Conservation (phyloP, 352 stramenopile species). For the Sclerospora graminicola region DNA sequence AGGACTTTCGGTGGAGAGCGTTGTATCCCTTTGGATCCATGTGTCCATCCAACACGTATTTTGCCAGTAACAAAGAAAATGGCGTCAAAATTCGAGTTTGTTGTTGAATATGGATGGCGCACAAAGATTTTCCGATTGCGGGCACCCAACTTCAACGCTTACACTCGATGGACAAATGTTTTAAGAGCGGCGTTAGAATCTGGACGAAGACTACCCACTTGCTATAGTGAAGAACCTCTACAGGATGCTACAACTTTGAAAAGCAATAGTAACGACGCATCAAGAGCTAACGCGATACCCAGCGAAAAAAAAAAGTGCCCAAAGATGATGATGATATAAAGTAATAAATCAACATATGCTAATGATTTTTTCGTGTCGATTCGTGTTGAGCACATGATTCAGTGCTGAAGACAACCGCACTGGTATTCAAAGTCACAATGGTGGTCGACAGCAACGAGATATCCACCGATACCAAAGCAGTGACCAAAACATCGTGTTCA, state of each 20-base stretch:
- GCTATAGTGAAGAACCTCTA: neutral
- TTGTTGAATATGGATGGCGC: conserved; percentile 21
- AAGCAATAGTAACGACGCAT: conserved; percentile 14
- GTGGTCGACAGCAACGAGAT: too few relatives aligned
- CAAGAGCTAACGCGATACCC: conserved; percentile 4
- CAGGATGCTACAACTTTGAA: conserved; percentile 16
- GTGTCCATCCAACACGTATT: conserved; percentile 20
- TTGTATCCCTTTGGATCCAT: conserved; percentile 21
- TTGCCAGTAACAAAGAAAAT: conserved; percentile 11
- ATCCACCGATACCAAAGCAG: too few relatives aligned
- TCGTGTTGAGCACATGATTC: too few relatives aligned
- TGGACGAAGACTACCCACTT: conserved; percentile 14
- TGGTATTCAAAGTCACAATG: too few relatives aligned
- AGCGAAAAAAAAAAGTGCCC: neutral
- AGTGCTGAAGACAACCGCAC: too few relatives aligned
- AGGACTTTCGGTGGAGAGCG: conserved; percentile 14
- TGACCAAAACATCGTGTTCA: too few relatives aligned
- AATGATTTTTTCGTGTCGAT: too few relatives aligned
- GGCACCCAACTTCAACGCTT: conserved; percentile 13
- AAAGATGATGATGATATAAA: conserved; percentile 8
- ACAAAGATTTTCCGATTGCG: conserved; percentile 17
- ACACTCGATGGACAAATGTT: conserved; percentile 17
- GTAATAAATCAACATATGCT: too few relatives aligned
- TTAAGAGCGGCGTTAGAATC: conserved; percentile 17
- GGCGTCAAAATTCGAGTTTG: conserved; percentile 16